Base-by-base conservation (phyloP, 1,284 basidiomycete genomes). In the Coniferiporia sulphurascens region DNA sequence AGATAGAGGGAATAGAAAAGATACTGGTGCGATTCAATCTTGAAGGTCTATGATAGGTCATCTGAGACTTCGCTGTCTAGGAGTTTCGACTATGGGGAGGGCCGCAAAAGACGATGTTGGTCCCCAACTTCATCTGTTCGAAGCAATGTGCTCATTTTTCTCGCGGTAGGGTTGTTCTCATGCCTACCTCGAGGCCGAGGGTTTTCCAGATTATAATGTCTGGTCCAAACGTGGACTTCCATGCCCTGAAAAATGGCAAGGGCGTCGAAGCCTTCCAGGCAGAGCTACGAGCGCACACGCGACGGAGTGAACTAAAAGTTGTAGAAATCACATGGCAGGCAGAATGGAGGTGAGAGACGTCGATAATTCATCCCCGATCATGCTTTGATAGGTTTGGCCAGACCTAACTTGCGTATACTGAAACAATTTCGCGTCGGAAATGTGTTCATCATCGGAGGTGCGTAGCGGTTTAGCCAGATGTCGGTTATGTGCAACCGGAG, bases 361-460 rank as follows among this genome's bases (percentile, higher is more conserved):
- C n/a, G 3, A 3, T 9, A 12, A 13, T 45, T n/a, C 13, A 32
- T 35, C 22, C 4, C 38, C 7, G 7, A 15, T 43, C 7, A 15
- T 34, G 41, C 7, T 10, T 27, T n/a, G 10, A 44, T 19, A 27
- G 27, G 27, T 3, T 27, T 27, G 27, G 27, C 52, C 13, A 75
- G 73, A 22, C 70, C 73, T 1, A 76, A 75, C 59, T 72, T 76
- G 49, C 64, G 74, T 6, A 72, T 76, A 69, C 71, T 71, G 4
- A 67, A 73, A 46, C 70, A 68, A 48, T 72, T 77, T 60, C 63
- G 61, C 15, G 66, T 68, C 21, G 75, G 73, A 0, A 64, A 72
- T 8, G 69, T 69, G 1, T 74, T 76, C 59, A 57, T 77, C 12
- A 69, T 66, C 12, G 75, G 76, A 65, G 76, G 75, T 75, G 62